Percentiles rank a stretch among this genome's conserved stretches.
These are phyloP conservation scores for Trichosanthes truncata DNA, from an alignment of 306 rosid genomes.

Conservation along the genomic window DNA sequence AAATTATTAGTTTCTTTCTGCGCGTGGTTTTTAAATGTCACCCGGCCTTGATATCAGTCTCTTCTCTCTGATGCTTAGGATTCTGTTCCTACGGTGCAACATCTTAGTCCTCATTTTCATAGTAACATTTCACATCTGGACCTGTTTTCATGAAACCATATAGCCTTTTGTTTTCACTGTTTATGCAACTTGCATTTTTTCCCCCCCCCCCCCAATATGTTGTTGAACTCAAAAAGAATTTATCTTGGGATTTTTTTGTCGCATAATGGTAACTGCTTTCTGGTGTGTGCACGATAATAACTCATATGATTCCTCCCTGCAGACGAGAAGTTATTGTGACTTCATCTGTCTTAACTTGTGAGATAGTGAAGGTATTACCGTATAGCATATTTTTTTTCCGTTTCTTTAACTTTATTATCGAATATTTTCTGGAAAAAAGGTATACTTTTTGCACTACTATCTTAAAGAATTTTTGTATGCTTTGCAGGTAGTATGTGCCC, in stretches of 20 bases:
- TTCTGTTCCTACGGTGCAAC: neutral
- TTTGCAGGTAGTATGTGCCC: constrained; percentile 57
- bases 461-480: neutral
- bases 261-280: neutral
- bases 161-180: neutral
- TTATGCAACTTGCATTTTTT: neutral
- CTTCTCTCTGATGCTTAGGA: neutral
- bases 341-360: constrained; percentile 81
- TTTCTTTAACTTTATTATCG: neutral
- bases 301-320: constrained; percentile 16
- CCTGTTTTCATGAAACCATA: neutral
- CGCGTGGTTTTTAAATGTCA: neutral
- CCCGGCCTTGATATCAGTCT: neutral
- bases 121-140: neutral
- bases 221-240: no score
- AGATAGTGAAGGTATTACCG: constrained; percentile 63
- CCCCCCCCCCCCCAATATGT: no score
- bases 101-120: neutral
- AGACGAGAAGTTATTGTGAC: constrained; percentile 92
- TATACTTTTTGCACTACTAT: neutral
- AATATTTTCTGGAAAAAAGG: neutral
- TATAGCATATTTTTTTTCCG: constrained; percentile 3
- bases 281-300: constrained; percentile 7
- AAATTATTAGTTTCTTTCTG: neutral
- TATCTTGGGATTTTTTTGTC: neutral